Conservation (phyloP, 208 protist genomes). For the Blechomonas ayalai region DNA sequence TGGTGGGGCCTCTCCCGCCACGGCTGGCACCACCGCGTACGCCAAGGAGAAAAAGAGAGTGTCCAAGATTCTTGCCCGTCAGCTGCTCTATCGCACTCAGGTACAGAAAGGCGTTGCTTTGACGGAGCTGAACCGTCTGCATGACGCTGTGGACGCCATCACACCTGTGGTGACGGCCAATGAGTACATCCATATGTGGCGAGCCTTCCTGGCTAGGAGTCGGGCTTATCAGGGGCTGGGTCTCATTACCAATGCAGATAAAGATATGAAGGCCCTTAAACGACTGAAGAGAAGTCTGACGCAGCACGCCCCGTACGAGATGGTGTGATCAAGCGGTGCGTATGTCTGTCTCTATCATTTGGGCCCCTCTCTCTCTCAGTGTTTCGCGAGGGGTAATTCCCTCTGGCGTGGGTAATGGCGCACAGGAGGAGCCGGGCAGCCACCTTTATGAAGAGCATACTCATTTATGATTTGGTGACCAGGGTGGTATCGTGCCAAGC, state of each 20-base stretch:
- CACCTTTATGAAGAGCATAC: neutral
- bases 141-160: constrained; percentile 64
- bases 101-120: constrained; percentile 66
- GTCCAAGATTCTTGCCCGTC: constrained; percentile 34
- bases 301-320: constrained; percentile 30
- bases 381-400: neutral
- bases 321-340: constrained; percentile 16
- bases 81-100: constrained; percentile 72
- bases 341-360: constrained; percentile 3
- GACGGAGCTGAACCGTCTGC: constrained; percentile 50
- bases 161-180: constrained; percentile 61
- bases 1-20: constrained; percentile 40
- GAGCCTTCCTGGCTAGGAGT: constrained; percentile 68
- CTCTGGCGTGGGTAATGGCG: neutral
- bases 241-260: constrained; percentile 71
- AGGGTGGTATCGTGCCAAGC: neutral
- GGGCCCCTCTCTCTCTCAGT: neutral
- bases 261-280: constrained; percentile 71
- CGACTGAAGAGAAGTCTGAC: constrained; percentile 54
- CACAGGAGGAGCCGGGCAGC: neutral
- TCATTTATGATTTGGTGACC: neutral
- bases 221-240: constrained; percentile 71
- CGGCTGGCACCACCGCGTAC: constrained; percentile 40
- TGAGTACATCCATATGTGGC: constrained; percentile 89
- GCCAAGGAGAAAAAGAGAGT: constrained; percentile 37